Conservation (phyloP, 2,329 filamentous ascomycete genomes). For the Myriosclerotinia duriaeana region DNA sequence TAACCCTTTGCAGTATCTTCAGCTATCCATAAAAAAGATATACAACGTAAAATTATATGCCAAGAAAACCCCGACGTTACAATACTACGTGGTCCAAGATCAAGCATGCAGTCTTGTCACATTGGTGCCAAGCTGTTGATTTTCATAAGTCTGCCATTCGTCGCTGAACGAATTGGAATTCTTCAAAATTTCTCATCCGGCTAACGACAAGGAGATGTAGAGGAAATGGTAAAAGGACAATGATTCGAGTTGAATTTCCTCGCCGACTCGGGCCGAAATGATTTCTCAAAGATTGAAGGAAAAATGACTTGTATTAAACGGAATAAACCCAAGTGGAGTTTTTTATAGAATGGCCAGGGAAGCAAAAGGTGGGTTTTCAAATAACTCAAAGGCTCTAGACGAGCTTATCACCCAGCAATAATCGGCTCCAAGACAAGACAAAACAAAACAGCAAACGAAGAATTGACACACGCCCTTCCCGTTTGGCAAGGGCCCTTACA, state of each 20-base stretch:
- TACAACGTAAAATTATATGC: neutral
- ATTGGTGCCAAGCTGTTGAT: neutral
- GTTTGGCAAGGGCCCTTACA: neutral
- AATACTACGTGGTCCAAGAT: slow-evolving; percentile 6
- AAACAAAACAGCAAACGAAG: neutral
- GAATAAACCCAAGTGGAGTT: neutral
- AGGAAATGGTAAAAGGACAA: neutral
- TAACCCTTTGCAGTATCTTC: neutral
- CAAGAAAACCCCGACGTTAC: neutral
- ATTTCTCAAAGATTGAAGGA: neutral
- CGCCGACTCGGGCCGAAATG: neutral
- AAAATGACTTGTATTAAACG: neutral
- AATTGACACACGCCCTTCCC: neutral
- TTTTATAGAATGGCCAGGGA: slow-evolving; percentile 1
- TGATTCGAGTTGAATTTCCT: neutral
- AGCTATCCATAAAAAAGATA: neutral
- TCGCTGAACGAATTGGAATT: slow-evolving; percentile 4
- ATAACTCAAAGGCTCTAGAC: neutral
- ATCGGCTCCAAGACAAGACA: neutral
- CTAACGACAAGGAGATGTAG: neutral
- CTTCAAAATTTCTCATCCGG: neutral
- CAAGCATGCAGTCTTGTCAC: neutral
- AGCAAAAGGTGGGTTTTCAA: neutral
- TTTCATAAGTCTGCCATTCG: slow-evolving; percentile 2
- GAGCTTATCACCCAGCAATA: neutral